Evolutionary conservation across 176 grass and related monocot species (phyloP).

Genomic region (Puccinellia tenuiflora): DNA sequence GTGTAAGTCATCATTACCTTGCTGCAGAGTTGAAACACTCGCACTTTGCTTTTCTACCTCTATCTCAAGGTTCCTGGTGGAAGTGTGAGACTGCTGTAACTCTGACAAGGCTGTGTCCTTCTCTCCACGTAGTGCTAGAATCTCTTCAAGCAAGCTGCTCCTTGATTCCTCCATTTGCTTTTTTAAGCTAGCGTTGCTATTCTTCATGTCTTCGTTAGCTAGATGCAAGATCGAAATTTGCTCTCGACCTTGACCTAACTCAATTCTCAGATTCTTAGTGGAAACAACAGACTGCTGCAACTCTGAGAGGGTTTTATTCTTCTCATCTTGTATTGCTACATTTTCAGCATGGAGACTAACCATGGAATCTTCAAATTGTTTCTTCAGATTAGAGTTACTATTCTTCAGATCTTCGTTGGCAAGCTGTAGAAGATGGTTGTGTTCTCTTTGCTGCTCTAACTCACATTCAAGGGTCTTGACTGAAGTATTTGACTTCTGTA

Average conservation of each 20-base stretch:
- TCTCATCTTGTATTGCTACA: conserved; percentile 29
- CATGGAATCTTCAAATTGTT: conserved; percentile 22
- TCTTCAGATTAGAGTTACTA: conserved; percentile 27
- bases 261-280: conserved; percentile 43
- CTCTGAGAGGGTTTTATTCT: conserved; percentile 33
- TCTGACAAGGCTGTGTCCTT: conserved; percentile 23
- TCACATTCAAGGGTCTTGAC: conserved; percentile 30
- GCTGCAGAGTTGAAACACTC: conserved; percentile 37
- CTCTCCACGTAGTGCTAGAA: conserved; percentile 22
- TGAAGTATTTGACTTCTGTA: conserved; percentile 33
- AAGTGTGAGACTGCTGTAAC: conserved; percentile 26
- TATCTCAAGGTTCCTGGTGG: conserved; percentile 32
- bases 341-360: conserved; percentile 25
- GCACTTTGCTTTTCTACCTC: conserved; percentile 36
- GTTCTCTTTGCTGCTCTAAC: conserved; percentile 35
- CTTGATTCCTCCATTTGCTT: conserved; percentile 33
- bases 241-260: conserved; percentile 34
- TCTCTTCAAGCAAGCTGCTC: conserved; percentile 15
- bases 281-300: conserved; percentile 26
- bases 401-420: conserved; percentile 34
- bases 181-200: conserved; percentile 17
- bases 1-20: conserved; percentile 36
- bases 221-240: conserved; percentile 20
- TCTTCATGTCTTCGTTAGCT: conserved; percentile 39
- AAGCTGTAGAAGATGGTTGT: conserved; percentile 30